phyloP scores from a whole-genome alignment of 331 rosid species.

The Rhamnella rubrinervis region DNA sequence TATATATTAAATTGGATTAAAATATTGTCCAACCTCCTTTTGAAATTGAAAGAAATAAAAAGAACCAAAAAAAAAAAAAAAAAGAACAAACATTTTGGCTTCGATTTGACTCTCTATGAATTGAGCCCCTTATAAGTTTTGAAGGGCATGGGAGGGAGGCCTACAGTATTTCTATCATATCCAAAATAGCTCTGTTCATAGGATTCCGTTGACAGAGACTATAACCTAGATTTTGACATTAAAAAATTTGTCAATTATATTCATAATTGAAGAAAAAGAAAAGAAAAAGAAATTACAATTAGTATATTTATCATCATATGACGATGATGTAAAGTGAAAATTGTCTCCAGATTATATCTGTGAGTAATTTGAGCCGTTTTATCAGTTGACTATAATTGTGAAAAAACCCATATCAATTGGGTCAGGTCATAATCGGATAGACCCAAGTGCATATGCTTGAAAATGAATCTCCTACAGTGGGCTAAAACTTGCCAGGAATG shows the following conservation, averaged over 20 bases:
- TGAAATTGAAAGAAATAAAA: neutral
- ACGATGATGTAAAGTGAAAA: too few relatives aligned
- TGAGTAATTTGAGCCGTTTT: too few relatives aligned
- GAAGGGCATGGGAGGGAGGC: neutral
- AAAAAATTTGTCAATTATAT: neutral
- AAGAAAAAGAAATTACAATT: too few relatives aligned
- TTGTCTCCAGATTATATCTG: too few relatives aligned
- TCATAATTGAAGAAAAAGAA: neutral
- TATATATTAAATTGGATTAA: neutral
- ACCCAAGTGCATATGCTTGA: too few relatives aligned
- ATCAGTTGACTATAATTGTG: too few relatives aligned
- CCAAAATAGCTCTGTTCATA: neutral
- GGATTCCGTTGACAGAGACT: neutral
- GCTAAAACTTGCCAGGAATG: too few relatives aligned
- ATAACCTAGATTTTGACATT: neutral
- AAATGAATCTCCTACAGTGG: too few relatives aligned
- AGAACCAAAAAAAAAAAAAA: too few relatives aligned
- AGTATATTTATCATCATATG: too few relatives aligned
- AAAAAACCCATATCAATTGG: too few relatives aligned
- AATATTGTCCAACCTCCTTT: neutral
- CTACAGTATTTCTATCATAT: neutral
- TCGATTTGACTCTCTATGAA: neutral
- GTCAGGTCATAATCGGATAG: too few relatives aligned
- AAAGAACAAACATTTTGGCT: neutral
- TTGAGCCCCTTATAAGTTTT: neutral